Percentiles rank a stretch among this genome's conserved stretches.
phyloP scores from a whole-genome alignment of 768 basidiomycete genomes.

The Punctularia strigosozonata region DNA sequence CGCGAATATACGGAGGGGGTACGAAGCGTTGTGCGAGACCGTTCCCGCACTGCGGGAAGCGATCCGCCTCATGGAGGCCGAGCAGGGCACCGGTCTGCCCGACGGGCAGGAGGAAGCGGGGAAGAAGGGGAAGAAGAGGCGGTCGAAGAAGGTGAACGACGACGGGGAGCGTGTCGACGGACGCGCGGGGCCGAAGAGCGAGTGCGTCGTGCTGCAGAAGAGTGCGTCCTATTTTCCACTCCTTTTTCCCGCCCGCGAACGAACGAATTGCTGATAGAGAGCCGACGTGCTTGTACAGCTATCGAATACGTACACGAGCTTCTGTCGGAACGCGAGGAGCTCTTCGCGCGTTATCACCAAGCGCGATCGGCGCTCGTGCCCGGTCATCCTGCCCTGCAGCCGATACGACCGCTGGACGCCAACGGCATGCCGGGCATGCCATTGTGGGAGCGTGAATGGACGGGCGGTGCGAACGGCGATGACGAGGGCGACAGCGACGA shows the following conservation, averaged over 20 bases:
- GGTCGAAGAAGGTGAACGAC: slow-evolving; percentile 17
- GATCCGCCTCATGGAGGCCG: slow-evolving; percentile 62
- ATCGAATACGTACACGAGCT: slow-evolving; percentile 76
- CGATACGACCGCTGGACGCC: slow-evolving; percentile 13
- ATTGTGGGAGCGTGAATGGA: slow-evolving; percentile 80
- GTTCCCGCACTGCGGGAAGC: slow-evolving; percentile 78
- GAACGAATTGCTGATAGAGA: slow-evolving; percentile 4
- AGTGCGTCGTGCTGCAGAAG: slow-evolving; percentile 80
- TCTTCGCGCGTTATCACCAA: slow-evolving; percentile 46
- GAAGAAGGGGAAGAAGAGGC: slow-evolving; percentile 20
- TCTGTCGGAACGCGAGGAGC: slow-evolving; percentile 41
- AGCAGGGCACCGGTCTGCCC: slow-evolving; percentile 21
- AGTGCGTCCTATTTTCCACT: slow-evolving; percentile 38
- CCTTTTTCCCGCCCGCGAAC: slow-evolving; percentile 3
- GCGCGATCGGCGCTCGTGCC: slow-evolving; percentile 47
- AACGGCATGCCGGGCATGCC: slow-evolving; percentile 21
- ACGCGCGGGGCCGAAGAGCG: slow-evolving; percentile 80
- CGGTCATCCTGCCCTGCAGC: slow-evolving; percentile 42
- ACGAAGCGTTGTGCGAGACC: slow-evolving; percentile 76
- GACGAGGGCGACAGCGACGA: slow-evolving; percentile 34
- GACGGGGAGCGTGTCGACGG: slow-evolving; percentile 66
- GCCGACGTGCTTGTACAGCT: slow-evolving; percentile 30
- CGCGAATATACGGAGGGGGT: slow-evolving; percentile 81
- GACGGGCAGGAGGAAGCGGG: slow-evolving; percentile 22
- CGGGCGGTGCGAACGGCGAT: slow-evolving; percentile 49